Evolutionary conservation across 495 filamentous ascomycete genomes (phyloP).

Genomic region (Podospora australis): DNA sequence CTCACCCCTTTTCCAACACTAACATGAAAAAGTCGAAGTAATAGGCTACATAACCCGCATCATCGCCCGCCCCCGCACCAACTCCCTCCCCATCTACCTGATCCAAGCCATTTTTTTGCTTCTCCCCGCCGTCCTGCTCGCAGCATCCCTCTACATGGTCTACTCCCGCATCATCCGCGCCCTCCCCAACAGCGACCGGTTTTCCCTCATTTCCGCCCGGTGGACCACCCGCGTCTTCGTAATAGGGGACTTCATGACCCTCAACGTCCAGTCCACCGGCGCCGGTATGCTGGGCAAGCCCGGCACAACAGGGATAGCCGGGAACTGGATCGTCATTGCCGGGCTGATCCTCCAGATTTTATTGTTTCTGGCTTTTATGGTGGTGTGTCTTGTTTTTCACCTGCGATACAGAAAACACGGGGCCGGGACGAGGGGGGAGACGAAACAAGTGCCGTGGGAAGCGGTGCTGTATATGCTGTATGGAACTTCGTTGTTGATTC

Average conservation of each 20-base stretch:
- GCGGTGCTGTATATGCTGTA: slow-evolving; percentile 49
- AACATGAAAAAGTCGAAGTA: slow-evolving; percentile 36
- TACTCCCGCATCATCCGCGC: slow-evolving; percentile 38
- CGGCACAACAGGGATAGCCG: slow-evolving; percentile 17
- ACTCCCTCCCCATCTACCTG: slow-evolving; percentile 16
- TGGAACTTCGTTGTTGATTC: slow-evolving; percentile 44
- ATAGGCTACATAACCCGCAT: slow-evolving; percentile 41
- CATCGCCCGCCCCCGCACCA: slow-evolving; percentile 14
- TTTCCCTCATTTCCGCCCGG: slow-evolving; percentile 24
- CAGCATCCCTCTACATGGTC: slow-evolving; percentile 49
- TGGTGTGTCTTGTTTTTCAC: slow-evolving; percentile 35
- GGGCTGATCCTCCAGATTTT: slow-evolving; percentile 43
- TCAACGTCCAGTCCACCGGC: slow-evolving; percentile 28
- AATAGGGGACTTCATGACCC: slow-evolving; percentile 31
- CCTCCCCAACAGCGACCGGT: slow-evolving; percentile 26
- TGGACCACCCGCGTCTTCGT: slow-evolving; percentile 42
- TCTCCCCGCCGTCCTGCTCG: slow-evolving; percentile 22
- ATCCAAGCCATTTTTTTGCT: slow-evolving; percentile 15
- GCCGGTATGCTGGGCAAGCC: slow-evolving; percentile 21
- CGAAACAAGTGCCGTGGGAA: slow-evolving; percentile 32
- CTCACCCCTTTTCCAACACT: background rate
- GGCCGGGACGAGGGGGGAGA: background rate
- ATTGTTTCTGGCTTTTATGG: slow-evolving; percentile 44
- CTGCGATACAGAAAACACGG: background rate
- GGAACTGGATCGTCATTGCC: slow-evolving; percentile 37